Conservation (phyloP, 2,329 filamentous ascomycete species). For the Dissoconium aciculare region DNA sequence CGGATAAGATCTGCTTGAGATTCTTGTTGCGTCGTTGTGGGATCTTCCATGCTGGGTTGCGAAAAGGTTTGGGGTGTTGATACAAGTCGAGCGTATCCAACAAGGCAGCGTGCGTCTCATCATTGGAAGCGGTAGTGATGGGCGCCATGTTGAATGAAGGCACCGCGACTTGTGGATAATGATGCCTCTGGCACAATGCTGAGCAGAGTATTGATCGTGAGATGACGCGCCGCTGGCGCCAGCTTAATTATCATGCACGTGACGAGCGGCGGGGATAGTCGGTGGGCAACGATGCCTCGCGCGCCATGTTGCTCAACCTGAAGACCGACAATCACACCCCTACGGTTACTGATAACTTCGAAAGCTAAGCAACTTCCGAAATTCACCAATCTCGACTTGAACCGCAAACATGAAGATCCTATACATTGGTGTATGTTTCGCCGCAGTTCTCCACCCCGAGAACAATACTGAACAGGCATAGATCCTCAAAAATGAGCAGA, state of each 20-base stretch:
- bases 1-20: conserved; percentile 87
- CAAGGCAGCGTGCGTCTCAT: conserved; percentile 64
- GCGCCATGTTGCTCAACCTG: background rate
- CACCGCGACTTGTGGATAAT: background rate
- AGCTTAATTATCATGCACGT: background rate
- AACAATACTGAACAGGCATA: conserved; percentile 25
- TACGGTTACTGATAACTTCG: background rate
- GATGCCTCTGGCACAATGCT: no score
- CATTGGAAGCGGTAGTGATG: conserved; percentile 56
- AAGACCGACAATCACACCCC: conserved; percentile 1
- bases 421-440: conserved; percentile 62
- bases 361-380: background rate
- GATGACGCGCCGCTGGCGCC: no score
- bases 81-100: conserved; percentile 88
- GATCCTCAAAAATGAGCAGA: conserved; percentile 67
- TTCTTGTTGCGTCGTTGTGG: conserved; percentile 97
- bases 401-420: conserved; percentile 68
- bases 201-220: no score
- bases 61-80: conserved; percentile 72
- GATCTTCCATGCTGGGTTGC: conserved; percentile 78
- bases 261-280: background rate
- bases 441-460: conserved; percentile 3
- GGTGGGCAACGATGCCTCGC: no score
- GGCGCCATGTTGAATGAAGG: conserved; percentile 33
- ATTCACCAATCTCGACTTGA: background rate